Percentiles rank a stretch among this genome's conserved stretches.
These are phyloP conservation scores for Heterobasidion occidentale DNA, from an alignment of 1,284 basidiomycete genomes.

Conservation along the genomic window DNA sequence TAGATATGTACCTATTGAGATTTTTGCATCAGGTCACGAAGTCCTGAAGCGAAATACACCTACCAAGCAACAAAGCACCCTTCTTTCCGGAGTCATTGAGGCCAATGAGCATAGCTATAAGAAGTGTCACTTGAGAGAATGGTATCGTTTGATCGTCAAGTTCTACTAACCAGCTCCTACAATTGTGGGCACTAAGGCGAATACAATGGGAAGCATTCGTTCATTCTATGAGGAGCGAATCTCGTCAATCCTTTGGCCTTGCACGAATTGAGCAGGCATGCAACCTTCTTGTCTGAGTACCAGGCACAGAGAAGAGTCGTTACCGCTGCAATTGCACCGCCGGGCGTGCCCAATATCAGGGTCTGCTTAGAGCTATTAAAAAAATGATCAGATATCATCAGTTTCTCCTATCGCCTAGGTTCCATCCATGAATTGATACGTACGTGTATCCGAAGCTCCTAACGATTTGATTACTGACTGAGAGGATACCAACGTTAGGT, in stretches of 20 bases:
- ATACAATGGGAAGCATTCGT: conserved; percentile 57
- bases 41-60: not conserved
- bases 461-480: conserved; percentile 57
- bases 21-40: not conserved
- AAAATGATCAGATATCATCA: not conserved
- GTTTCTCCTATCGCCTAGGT: not conserved
- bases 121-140: not conserved
- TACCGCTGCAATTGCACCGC: conserved; percentile 40
- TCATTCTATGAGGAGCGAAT: conserved; percentile 31
- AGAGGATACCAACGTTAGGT: not conserved
- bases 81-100: conserved; percentile 42
- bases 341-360: conserved; percentile 53
- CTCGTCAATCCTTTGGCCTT: not conserved
- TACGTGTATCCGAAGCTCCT: conserved; percentile 62
- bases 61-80: conserved; percentile 52
- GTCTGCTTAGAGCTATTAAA: conserved; percentile 48
- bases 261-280: not conserved
- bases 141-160: not conserved
- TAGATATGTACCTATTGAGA: conserved; percentile 41
- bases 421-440: conserved; percentile 12
- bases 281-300: conserved; percentile 56
- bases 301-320: conserved; percentile 50
- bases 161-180: conserved; percentile 37
- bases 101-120: conserved; percentile 47
- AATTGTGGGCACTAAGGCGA: conserved; percentile 55